Conservation (phyloP, 805 yeast species). For the Candida dajiaensis region DNA sequence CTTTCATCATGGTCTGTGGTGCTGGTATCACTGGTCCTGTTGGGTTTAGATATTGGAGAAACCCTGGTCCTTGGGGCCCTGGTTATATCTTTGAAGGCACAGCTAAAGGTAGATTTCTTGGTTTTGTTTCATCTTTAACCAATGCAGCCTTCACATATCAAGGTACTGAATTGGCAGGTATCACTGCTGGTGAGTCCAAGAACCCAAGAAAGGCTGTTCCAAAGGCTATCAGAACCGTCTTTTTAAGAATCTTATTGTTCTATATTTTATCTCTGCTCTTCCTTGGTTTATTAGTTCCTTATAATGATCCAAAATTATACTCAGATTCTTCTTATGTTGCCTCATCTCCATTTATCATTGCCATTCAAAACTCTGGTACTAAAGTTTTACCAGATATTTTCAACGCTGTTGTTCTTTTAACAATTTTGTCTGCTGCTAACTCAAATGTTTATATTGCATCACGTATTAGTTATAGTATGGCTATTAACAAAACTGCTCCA, state of each 20-base stretch:
- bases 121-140: constrained; percentile 6
- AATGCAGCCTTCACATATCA: constrained; percentile 8
- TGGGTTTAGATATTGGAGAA: constrained; percentile 9
- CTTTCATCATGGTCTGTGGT: constrained; percentile 8
- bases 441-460: constrained; percentile 67
- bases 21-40: constrained; percentile 7
- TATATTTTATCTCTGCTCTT: constrained; percentile 5
- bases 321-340: constrained; percentile 3
- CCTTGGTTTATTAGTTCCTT: constrained; percentile 6
- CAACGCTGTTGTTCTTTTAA: constrained; percentile 60
- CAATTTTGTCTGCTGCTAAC: constrained; percentile 70
- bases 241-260: constrained; percentile 6
- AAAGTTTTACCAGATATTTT: constrained; percentile 54
- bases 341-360: constrained; percentile 6
- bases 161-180: constrained; percentile 8
- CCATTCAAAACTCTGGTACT: constrained; percentile 7
- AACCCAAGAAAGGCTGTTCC: constrained; percentile 9
- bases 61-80: constrained; percentile 9
- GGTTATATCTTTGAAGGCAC: constrained; percentile 5
- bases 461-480: constrained; percentile 54
- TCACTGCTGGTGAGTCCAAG: constrained; percentile 7
- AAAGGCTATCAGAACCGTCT: constrained; percentile 8
- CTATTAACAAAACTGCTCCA: constrained; percentile 52
- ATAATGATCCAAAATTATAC: constrained; percentile 2
- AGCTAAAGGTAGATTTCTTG: constrained; percentile 4